Conservation (phyloP, 1,284 basidiomycete species). For the Pseudozyma pruni region DNA sequence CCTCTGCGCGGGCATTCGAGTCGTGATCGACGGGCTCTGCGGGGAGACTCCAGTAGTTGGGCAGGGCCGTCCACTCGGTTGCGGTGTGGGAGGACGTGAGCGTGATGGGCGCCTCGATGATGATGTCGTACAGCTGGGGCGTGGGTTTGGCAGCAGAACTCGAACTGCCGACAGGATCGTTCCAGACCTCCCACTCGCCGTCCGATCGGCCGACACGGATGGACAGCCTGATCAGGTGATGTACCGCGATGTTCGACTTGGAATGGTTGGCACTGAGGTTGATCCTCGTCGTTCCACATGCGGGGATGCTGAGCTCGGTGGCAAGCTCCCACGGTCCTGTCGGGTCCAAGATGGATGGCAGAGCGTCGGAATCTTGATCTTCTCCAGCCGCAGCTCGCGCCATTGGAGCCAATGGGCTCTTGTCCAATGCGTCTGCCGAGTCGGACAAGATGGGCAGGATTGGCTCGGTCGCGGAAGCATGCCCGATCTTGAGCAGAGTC, state of each 20-base stretch:
- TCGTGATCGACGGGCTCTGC: slow-evolving; percentile 25
- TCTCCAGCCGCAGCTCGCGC: slow-evolving; percentile 51
- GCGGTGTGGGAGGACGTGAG: slow-evolving; percentile 60
- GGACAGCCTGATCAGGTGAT: slow-evolving; percentile 83
- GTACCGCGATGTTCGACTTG: slow-evolving; percentile 80
- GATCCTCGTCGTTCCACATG: slow-evolving; percentile 70
- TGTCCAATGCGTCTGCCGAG: slow-evolving; percentile 67
- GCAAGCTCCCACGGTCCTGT: slow-evolving; percentile 73
- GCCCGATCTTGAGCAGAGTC: slow-evolving; percentile 75
- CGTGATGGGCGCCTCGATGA: slow-evolving; percentile 83
- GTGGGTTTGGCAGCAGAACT: slow-evolving; percentile 11
- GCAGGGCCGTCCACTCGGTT: slow-evolving; percentile 60
- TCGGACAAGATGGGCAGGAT: slow-evolving; percentile 78
- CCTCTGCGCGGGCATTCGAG: slow-evolving; percentile 1
- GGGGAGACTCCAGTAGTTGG: slow-evolving; percentile 58
- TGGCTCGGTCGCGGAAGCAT: slow-evolving; percentile 72
- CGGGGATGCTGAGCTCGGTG: slow-evolving; percentile 53
- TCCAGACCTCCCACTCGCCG: slow-evolving; percentile 19
- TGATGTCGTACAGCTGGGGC: slow-evolving; percentile 78
- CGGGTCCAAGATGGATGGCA: slow-evolving; percentile 70
- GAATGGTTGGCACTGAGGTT: slow-evolving; percentile 86
- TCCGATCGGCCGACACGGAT: slow-evolving; percentile 79
- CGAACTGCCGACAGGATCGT: background rate
- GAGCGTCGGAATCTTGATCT: slow-evolving; percentile 46
- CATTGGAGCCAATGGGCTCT: slow-evolving; percentile 69